phyloP scores from a whole-genome alignment of 75 land plant species.

The Cryptomeria japonica region DNA sequence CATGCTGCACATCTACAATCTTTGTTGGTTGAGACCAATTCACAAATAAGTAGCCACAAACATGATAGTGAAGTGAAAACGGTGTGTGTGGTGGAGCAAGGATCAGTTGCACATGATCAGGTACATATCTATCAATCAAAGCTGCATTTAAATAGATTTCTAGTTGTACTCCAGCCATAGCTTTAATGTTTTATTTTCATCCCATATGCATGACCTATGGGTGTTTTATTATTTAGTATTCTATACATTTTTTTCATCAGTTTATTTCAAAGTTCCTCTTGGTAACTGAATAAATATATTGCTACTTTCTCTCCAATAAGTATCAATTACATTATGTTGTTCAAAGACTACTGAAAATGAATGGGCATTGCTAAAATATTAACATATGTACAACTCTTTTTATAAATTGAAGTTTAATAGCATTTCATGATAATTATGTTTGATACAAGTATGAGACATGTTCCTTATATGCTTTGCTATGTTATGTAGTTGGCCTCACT shows the following conservation, averaged over 20 bases:
- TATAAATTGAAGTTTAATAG: background rate
- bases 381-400: background rate
- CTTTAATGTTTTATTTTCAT: background rate
- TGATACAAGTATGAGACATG: background rate
- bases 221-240: background rate
- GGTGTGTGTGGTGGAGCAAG: slow-evolving; percentile 51
- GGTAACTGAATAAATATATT: background rate
- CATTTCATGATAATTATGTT: background rate
- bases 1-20: slow-evolving; percentile 46
- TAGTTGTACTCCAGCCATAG: background rate
- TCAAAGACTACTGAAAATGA: background rate
- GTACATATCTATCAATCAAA: slow-evolving; percentile 26
- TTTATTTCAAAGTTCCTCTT: background rate
- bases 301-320: background rate
- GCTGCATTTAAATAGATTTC: background rate
- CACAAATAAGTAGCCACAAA: slow-evolving; percentile 22
- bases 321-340: background rate
- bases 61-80: slow-evolving; percentile 61
- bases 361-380: background rate
- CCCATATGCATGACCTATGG: background rate
- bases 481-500: background rate
- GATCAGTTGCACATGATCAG: slow-evolving; percentile 55
- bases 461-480: background rate
- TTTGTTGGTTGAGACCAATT: slow-evolving; percentile 38
- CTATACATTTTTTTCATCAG: background rate